Evolutionary conservation across 2,329 filamentous ascomycete species (phyloP).

Genomic region (Tolypocladium endophyticum): DNA sequence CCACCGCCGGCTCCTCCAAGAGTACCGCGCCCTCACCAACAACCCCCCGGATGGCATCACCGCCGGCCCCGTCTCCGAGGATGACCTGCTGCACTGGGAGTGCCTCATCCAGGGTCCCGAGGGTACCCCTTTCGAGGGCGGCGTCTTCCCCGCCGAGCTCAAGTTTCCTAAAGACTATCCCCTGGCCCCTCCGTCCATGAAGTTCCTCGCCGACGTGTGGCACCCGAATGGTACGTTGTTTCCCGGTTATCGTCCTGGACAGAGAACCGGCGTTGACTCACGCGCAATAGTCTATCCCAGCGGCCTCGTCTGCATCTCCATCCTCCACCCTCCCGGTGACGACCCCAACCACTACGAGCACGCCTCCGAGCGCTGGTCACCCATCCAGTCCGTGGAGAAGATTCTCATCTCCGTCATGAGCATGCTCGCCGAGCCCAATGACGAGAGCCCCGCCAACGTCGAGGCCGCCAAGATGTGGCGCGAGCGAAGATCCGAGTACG

Average conservation of each 20-base stretch:
- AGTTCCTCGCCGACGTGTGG: constrained; percentile 87
- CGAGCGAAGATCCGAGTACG: constrained; percentile 73
- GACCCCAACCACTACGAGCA: constrained; percentile 98
- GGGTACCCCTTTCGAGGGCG: constrained; percentile 91
- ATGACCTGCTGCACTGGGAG: constrained; percentile 94
- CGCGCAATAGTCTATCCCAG: constrained; percentile 65
- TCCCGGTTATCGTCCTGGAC: no score
- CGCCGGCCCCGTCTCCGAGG: constrained; percentile 83
- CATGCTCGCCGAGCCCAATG: constrained; percentile 95
- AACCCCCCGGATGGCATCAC: constrained; percentile 97
- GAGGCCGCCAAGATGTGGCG: constrained; percentile 97
- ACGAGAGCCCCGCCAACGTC: constrained; percentile 92
- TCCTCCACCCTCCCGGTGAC: constrained; percentile 90
- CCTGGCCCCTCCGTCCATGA: constrained; percentile 92
- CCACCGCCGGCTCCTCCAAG: constrained; percentile 79
- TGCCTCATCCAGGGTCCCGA: constrained; percentile 92
- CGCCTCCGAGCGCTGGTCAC: constrained; percentile 89
- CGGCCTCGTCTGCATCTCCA: constrained; percentile 94
- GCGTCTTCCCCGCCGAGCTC: constrained; percentile 88
- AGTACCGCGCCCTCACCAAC: constrained; percentile 89
- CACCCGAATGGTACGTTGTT: constrained; percentile 74
- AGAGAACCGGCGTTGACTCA: background rate
- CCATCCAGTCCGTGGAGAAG: constrained; percentile 95
- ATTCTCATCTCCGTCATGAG: constrained; percentile 96
- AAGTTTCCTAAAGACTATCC: constrained; percentile 95